phyloP scores from a whole-genome alignment of 768 basidiomycete genomes.

The Xerocomellus dryophilus region DNA sequence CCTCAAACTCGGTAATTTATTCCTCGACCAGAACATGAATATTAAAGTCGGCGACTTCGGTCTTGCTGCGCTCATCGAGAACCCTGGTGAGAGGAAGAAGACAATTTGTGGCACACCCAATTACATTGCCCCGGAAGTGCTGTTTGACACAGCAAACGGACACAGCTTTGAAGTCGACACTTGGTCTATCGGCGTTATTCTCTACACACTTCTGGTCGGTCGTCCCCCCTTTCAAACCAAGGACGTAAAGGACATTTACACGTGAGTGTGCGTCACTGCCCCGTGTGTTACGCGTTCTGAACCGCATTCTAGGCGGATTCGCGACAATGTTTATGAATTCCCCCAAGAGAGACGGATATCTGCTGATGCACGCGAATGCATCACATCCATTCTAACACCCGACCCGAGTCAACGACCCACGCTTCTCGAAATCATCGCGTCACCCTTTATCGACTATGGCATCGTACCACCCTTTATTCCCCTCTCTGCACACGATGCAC shows the following conservation, averaged over 20 bases:
- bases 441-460: constrained; percentile 80
- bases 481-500: constrained; percentile 65
- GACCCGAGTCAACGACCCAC: constrained; percentile 81
- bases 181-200: constrained; percentile 95
- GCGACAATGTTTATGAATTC: constrained; percentile 91
- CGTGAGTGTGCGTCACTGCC: constrained; percentile 45
- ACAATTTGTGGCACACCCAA: constrained; percentile 99
- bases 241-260: constrained; percentile 95
- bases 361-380: constrained; percentile 66
- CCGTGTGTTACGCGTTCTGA: background rate
- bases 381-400: constrained; percentile 81
- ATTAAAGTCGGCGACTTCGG: constrained; percentile 98
- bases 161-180: constrained; percentile 99
- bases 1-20: constrained; percentile 93
- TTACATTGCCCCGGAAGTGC: constrained; percentile 96
- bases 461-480: constrained; percentile 82
- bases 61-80: constrained; percentile 93
- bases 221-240: constrained; percentile 99
- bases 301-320: constrained; percentile 65
- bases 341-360: constrained; percentile 75
- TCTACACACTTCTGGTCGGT: constrained; percentile 92
- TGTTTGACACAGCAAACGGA: constrained; percentile 93
- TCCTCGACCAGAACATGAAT: constrained; percentile 89
- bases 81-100: constrained; percentile 95
- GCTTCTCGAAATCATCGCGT: constrained; percentile 79